Conservation (phyloP, 148 eudicot genomes). For the Camellia japonica region DNA sequence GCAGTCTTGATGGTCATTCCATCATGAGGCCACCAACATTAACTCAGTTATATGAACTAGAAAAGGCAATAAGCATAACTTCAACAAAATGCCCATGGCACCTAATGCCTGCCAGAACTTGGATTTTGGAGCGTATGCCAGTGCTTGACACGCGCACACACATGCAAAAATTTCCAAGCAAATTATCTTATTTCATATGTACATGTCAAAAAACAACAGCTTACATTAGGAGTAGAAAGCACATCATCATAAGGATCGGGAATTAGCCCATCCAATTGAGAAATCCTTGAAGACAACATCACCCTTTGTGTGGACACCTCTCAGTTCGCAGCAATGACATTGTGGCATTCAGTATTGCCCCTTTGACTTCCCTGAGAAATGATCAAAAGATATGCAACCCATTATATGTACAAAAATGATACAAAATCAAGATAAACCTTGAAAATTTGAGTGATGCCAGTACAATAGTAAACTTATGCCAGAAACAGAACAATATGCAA, state of each 20-base stretch:
- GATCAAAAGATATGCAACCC: conserved; percentile 8
- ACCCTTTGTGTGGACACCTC: conserved; percentile 19
- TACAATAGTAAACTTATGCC: no score
- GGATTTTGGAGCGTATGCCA: not conserved
- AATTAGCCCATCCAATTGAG: conserved; percentile 80
- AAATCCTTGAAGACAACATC: conserved; percentile 45
- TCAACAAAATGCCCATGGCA: not conserved
- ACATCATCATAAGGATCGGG: conserved; percentile 89
- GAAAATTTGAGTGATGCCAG: not conserved
- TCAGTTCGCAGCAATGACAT: conserved; percentile 15
- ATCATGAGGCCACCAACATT: not conserved
- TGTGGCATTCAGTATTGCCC: conserved; percentile 20
- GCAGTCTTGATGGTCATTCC: not conserved
- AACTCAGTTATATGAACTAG: not conserved
- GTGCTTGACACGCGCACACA: not conserved
- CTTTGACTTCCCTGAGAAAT: conserved; percentile 46
- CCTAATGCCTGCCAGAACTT: not conserved
- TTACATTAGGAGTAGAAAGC: conserved; percentile 91
- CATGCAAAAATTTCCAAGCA: not conserved
- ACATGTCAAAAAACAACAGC: conserved; percentile 11
- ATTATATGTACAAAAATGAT: not conserved
- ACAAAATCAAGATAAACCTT: not conserved
- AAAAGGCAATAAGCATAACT: not conserved
- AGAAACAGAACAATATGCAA: not conserved
- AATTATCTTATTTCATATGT: not conserved